Evolutionary conservation across 306 rosid genomes (phyloP), one percentile per base, ranked within the genome.

Genomic region (Pterocarpus santalinus): DNA sequence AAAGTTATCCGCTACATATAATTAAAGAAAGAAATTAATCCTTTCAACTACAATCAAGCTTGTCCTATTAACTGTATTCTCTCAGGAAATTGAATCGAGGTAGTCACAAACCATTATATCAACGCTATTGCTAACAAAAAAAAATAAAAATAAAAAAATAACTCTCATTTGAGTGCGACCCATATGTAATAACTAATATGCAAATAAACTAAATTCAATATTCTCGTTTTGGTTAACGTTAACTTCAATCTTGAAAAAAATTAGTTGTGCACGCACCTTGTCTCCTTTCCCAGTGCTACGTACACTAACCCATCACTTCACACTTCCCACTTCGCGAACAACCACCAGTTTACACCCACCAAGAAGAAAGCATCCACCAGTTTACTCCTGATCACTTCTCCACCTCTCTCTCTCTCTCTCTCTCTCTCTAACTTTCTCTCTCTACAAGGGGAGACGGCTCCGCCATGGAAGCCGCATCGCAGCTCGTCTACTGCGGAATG

Each of bases 381-480:
- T 47, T 47, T 4, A 7, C 28, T 1, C 28, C 61, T 51, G 17
- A 51, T 5, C 4, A 15, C 36, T 39, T 43, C 73, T 7, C 2
- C 0, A 4, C 2, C 12, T 14, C 52, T 13, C 36, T 69, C 49
- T 47, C 34, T 22, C 7, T 69, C 65, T 62, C 69, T 33, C 44
- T 47, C 49, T 64, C 76, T 56, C 22, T 39, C 33, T 15, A 2
- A 5, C 61, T 56, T 33, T 69, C 81, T 69, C 78, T 83, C 79
- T 15, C 73, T 63, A 51, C 63, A 60, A 80, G 46, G 35, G 43
- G 43, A 16, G 39, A 46, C 79, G 46, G 33, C 72, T 71, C 81
- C 82, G 82, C 86, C 87, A 95, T 93, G 99, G 97, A 89, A 61
- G 53, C 97, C 36, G 85, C 90, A 47, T 82, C 98, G 13, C 94